Evolutionary conservation across 2,329 filamentous ascomycete species (phyloP), one percentile per base, ranked within the genome.

Genomic region (Aspergillus vadensis): DNA sequence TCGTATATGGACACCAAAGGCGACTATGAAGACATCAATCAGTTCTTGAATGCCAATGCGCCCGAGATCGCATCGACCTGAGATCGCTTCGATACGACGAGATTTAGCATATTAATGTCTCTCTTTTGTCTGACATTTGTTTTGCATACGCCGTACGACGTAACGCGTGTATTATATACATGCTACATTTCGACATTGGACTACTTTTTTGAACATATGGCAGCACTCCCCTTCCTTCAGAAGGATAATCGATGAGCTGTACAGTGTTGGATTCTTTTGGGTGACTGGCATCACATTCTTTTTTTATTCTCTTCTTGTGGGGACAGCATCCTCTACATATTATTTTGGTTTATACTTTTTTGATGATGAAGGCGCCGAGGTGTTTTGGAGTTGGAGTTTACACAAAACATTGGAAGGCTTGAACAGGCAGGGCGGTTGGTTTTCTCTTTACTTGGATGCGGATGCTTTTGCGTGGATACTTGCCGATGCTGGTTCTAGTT

Each of bases 11-110:
- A 75, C 41, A 66, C 70, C 23, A 72, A 71, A 54, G 69, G 56
- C 44, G 74, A 76, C 54, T 76, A 74, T 55, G 76, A 78, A 19
- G 76, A 77, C 54, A 76, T 78, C 58, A 76, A 74, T 52, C 74
- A 76, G 59, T 77, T 75, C 57, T 63, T 78, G 25, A 77, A 78
- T 66, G 70, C 74, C 1, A 77, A 74, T 59, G 69, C 74, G 14
- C 69, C 71, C 39, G 75, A 77, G 64, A 76, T 77, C 30, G 73
- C 74, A 9, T 76, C 74, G 55, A 73, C 74, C 41, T 76, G 64
- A 66, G 25, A 54, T n/a, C 15, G 6, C 15, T 15, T 41, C 17
- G 36, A 57, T 5, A 25, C 25, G 8, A 21, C 38, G 36, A 25
- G 12, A 27, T 50, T 25, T 21, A 43, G 25, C 23, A 27, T 32